Conservation (phyloP, 2,329 filamentous ascomycete genomes). For the Lachnellula arida region DNA sequence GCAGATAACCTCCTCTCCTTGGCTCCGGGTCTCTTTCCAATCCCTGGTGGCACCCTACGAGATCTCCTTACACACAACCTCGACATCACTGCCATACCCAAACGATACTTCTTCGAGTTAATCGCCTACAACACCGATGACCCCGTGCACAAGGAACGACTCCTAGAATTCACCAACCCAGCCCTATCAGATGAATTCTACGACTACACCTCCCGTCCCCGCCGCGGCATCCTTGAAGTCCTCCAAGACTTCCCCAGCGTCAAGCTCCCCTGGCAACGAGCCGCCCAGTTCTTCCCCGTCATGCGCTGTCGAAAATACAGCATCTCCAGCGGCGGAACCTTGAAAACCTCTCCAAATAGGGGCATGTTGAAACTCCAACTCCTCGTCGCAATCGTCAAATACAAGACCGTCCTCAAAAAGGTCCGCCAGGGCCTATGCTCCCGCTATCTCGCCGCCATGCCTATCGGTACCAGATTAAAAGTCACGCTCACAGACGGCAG, state of each 20-base stretch:
- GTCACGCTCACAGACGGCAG: conserved; percentile 53
- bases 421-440: conserved; percentile 86
- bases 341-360: conserved; percentile 17
- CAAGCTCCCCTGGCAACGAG: conserved; percentile 69
- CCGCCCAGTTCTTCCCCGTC: conserved; percentile 69
- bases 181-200: conserved; percentile 86
- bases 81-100: conserved; percentile 85
- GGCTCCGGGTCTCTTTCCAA: conserved; percentile 33
- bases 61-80: conserved; percentile 75
- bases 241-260: conserved; percentile 85
- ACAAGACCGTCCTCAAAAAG: conserved; percentile 79
- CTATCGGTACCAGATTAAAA: conserved; percentile 49
- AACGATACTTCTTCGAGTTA: conserved; percentile 76
- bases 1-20: conserved; percentile 33
- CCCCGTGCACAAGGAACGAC: conserved; percentile 69
- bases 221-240: conserved; percentile 86
- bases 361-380: conserved; percentile 57
- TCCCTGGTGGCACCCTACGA: conserved; percentile 51
- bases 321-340: conserved; percentile 68
- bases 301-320: conserved; percentile 92
- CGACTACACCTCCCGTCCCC: conserved; percentile 89
- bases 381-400: conserved; percentile 84
- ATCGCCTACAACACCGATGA: conserved; percentile 73
- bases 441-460: conserved; percentile 69
- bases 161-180: conserved; percentile 77